phyloP scores from a whole-genome alignment of 1,284 basidiomycete genomes.

The Rhodotorula sp. region DNA sequence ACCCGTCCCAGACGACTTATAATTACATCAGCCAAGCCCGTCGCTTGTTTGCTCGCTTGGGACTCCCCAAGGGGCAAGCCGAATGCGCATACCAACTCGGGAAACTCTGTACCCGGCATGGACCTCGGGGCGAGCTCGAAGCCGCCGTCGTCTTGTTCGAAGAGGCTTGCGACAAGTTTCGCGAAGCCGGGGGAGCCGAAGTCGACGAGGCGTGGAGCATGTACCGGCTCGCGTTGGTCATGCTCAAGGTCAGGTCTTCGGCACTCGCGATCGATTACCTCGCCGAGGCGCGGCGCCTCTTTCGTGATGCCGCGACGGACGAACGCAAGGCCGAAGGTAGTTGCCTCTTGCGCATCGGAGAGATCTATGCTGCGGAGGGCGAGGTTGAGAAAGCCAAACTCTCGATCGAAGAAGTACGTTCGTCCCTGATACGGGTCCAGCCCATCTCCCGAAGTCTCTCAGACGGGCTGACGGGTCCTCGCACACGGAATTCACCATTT shows the following conservation, averaged over 20 bases:
- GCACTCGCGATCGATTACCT: constrained; percentile 15
- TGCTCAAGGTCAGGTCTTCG: constrained; percentile 22
- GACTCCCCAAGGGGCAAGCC: not conserved
- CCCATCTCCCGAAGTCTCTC: not conserved
- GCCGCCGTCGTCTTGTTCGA: constrained; percentile 21
- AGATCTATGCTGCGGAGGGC: not conserved
- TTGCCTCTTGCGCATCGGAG: constrained; percentile 13
- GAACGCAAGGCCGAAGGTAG: constrained; percentile 16
- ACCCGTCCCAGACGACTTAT: not conserved
- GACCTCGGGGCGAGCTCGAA: constrained; percentile 3
- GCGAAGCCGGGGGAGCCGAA: no score
- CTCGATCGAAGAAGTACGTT: constrained; percentile 6
- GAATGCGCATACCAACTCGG: constrained; percentile 23
- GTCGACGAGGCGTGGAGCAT: constrained; percentile 27
- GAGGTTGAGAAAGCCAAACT: not conserved
- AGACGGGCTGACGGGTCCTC: not conserved
- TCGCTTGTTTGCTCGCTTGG: constrained; percentile 9
- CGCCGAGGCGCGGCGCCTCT: constrained; percentile 9
- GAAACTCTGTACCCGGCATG: constrained; percentile 13
- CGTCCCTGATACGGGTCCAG: not conserved
- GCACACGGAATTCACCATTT: no score
- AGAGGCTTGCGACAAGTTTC: constrained; percentile 9
- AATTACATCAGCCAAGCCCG: constrained; percentile 19
- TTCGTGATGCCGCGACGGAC: constrained; percentile 1
- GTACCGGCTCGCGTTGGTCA: constrained; percentile 30